Percentiles rank a stretch among this genome's conserved stretches.
Conservation (phyloP, 345 rosid genomes). For the Brassica napus region Da-Ae NC_063445.1:3591501-3592000, state of each 20-base stretch:
- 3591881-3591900: slow-evolving; percentile 32
- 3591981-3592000: slow-evolving; percentile 16
- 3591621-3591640: slow-evolving; percentile 38
- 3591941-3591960: slow-evolving; percentile 23
- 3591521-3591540: slow-evolving; percentile 26
- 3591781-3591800: slow-evolving; percentile 42
- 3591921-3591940: background rate
- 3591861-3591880: slow-evolving; percentile 18
- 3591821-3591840: slow-evolving; percentile 21
- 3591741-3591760: slow-evolving; percentile 43
- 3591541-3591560: slow-evolving; percentile 13
- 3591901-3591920: slow-evolving; percentile 25
- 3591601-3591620: slow-evolving; percentile 41
- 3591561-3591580: background rate
- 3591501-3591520: slow-evolving; percentile 27
- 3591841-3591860: slow-evolving; percentile 25
- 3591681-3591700: slow-evolving; percentile 38
- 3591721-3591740: slow-evolving; percentile 52
- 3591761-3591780: slow-evolving; percentile 33
- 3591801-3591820: slow-evolving; percentile 32
- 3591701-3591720: slow-evolving; percentile 46
- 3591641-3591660: slow-evolving; percentile 35
- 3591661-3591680: slow-evolving; percentile 43
- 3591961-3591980: background rate
- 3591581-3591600: slow-evolving; percentile 20